Base-by-base conservation (phyloP, 208 protist genomes). In the Trypanosoma cruzi region DNA sequence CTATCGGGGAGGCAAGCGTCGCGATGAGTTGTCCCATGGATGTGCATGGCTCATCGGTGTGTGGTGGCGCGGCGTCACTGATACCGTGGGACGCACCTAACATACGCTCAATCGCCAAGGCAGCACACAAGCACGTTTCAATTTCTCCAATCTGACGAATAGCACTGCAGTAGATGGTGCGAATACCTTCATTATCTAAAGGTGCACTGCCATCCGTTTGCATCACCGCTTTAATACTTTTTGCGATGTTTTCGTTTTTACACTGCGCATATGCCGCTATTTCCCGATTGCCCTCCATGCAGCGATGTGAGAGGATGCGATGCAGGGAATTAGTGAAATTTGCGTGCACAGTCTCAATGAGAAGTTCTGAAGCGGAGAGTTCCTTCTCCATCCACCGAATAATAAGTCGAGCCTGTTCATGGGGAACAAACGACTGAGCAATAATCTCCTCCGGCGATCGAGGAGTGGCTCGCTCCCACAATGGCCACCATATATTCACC, bases 401-500 rank as follows among this genome's bases (percentile, higher is more conserved):
- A 24, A 88, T 71, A 13, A 77, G 57, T 31, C 49, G 60, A 14
- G 82, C 86, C 61, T 87, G 71, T 61, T 79, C 82, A 40, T 71
- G 53, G 2, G 82, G 72, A 20, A 73, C 66, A 58, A 92, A 89
- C 46, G 78, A 64, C 48, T 71, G 52, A 0, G 67, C 59, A 34
- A 86, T 52, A 40, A 95, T 88, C 29, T 85, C 76, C 18, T 70
- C 64, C 29, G 64, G 76, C 10, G 84, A 82, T 13, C 86, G 84
- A 8, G 89, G 89, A 8, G 53, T 70, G 22, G 89, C 86, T 52
- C 75, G 58, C 28, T 63, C 26, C 89, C 89, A 95, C 53, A 95
- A 61, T 29, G 72, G 48, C 86, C 82, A 91, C 89, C 86, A 95
- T 65, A 90, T 70, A 74, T 71, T 92, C 26, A 59, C 62, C n/a